Conservation (phyloP, 2,329 filamentous ascomycete genomes). For the Trichoderma polysporum region DNA sequence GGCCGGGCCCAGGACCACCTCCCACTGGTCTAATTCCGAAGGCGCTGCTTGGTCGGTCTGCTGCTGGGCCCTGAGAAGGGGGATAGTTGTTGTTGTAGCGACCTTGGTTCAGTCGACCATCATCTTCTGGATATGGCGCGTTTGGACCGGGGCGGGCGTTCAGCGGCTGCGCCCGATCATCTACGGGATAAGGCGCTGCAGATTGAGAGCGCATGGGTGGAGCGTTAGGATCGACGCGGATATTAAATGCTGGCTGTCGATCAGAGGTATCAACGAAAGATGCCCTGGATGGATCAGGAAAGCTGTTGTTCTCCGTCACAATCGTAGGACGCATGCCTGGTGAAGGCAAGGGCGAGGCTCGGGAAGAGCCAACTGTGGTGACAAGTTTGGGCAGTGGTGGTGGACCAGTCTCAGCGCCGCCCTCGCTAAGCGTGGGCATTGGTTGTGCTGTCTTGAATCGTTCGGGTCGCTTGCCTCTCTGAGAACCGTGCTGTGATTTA, state of each 20-base stretch:
- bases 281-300: slow-evolving; percentile 49
- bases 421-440: slow-evolving; percentile 53
- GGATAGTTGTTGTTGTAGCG: slow-evolving; percentile 50
- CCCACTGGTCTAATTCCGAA: slow-evolving; percentile 54
- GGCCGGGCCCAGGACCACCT: slow-evolving; percentile 23
- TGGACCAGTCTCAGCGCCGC: slow-evolving; percentile 29
- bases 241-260: slow-evolving; percentile 51
- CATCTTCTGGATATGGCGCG: slow-evolving; percentile 56
- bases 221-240: slow-evolving; percentile 44
- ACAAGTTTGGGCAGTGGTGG: slow-evolving; percentile 24
- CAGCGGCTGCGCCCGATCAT: slow-evolving; percentile 58
- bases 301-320: slow-evolving; percentile 42
- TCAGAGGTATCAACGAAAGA: slow-evolving; percentile 36
- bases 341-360: slow-evolving; percentile 43
- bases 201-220: slow-evolving; percentile 49
- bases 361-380: slow-evolving; percentile 32
- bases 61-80: slow-evolving; percentile 47
- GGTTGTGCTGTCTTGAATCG: slow-evolving; percentile 53
- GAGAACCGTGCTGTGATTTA: slow-evolving; percentile 74
- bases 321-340: slow-evolving; percentile 41
- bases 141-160: slow-evolving; percentile 47
- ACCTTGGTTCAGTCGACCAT: slow-evolving; percentile 39
- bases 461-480: slow-evolving; percentile 60
- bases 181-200: slow-evolving; percentile 68
- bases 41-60: slow-evolving; percentile 51